Percentiles rank a stretch among this genome's conserved stretches.
phyloP scores from a whole-genome alignment of 1,284 basidiomycete species.

The Lentinus polychrous region DNA sequence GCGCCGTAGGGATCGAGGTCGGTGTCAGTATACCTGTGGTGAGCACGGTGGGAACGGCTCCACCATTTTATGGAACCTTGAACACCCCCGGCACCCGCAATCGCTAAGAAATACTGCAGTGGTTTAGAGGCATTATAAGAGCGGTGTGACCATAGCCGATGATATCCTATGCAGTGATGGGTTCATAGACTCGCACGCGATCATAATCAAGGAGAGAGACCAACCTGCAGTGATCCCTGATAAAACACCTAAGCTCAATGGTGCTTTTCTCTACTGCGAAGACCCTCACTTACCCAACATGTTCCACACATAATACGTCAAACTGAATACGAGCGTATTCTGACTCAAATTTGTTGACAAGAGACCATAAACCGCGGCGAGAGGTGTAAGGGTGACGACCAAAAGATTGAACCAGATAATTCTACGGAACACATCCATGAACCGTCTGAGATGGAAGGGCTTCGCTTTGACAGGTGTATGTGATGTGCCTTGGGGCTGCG shows the following conservation, averaged over 20 bases:
- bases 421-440: slow-evolving; percentile 6
- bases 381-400: slow-evolving; percentile 13
- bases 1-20: slow-evolving; percentile 87
- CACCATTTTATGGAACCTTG: slow-evolving; percentile 91
- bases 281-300: slow-evolving; percentile 33
- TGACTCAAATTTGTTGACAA: slow-evolving; percentile 19
- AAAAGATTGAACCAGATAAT: slow-evolving; percentile 18
- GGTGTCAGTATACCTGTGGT: slow-evolving; percentile 87
- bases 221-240: slow-evolving; percentile 23
- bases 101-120: slow-evolving; percentile 69
- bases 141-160: slow-evolving; percentile 87
- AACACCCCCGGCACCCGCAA: slow-evolving; percentile 82
- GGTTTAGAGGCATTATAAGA: slow-evolving; percentile 75
- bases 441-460: not conserved
- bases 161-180: slow-evolving; percentile 56
- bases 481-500: too few relatives aligned
- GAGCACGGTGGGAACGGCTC: slow-evolving; percentile 82
- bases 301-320: slow-evolving; percentile 52
- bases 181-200: not conserved
- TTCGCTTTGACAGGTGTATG: too few relatives aligned
- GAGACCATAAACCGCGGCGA: slow-evolving; percentile 15
- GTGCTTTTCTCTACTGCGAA: not conserved
- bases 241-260: not conserved
- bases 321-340: slow-evolving; percentile 39
- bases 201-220: not conserved